Percentiles rank a stretch among this genome's conserved stretches.
phyloP scores from a whole-genome alignment of 2,329 filamentous ascomycete species.

The Neofusicoccum cordaticola region DNA sequence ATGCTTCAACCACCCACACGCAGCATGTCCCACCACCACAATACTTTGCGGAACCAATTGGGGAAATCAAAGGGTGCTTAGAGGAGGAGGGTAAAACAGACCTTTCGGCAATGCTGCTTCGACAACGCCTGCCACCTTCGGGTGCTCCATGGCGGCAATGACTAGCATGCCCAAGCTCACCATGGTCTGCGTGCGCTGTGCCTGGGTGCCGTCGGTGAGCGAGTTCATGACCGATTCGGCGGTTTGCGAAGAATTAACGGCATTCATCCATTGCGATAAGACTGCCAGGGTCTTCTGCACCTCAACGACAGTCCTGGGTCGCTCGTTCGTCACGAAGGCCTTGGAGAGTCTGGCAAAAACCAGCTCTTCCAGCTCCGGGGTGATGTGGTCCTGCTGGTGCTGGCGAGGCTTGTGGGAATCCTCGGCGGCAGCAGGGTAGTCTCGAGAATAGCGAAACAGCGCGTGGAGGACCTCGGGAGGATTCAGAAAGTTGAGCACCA shows the following conservation, averaged over 20 bases:
- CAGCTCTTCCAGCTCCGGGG: conserved; percentile 37
- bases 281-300: conserved; percentile 30
- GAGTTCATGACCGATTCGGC: conserved; percentile 40
- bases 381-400: conserved; percentile 30
- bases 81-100: not conserved
- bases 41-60: too few relatives aligned
- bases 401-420: conserved; percentile 22
- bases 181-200: conserved; percentile 56
- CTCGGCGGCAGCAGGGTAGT: conserved; percentile 28
- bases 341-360: conserved; percentile 37
- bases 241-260: conserved; percentile 38
- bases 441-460: conserved; percentile 34
- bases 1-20: too few relatives aligned
- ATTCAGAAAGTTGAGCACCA: conserved; percentile 32
- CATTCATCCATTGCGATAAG: conserved; percentile 38
- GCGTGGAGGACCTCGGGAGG: conserved; percentile 33
- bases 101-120: conserved; percentile 33
- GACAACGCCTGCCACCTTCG: conserved; percentile 54
- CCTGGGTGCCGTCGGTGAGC: conserved; percentile 43
- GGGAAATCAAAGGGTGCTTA: not conserved
- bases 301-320: conserved; percentile 31
- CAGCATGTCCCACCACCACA: too few relatives aligned
- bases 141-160: conserved; percentile 61
- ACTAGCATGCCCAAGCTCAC: conserved; percentile 63
- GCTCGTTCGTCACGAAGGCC: conserved; percentile 29